Conservation (phyloP, 139 green algal species). For the Coccomyxa sp. region DNA sequence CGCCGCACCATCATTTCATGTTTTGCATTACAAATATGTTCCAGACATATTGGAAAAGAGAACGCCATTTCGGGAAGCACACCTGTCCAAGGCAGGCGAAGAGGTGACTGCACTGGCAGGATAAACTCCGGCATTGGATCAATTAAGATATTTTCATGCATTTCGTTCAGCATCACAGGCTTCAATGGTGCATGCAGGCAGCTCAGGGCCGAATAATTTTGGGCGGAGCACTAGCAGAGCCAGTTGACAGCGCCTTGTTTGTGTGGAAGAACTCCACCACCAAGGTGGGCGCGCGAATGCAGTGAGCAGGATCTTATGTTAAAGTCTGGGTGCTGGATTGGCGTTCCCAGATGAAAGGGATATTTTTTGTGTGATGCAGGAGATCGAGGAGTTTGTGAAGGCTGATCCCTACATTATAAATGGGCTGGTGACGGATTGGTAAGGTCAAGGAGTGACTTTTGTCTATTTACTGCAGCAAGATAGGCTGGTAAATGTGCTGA, state of each 20-base stretch:
- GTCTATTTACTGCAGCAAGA: background rate
- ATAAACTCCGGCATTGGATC: background rate
- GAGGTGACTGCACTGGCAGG: slow-evolving; percentile 26
- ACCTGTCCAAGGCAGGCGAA: slow-evolving; percentile 53
- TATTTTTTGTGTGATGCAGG: slow-evolving; percentile 19
- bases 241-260: slow-evolving; percentile 59
- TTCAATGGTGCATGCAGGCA: slow-evolving; percentile 18
- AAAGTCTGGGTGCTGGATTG: background rate
- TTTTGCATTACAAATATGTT: slow-evolving; percentile 60
- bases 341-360: background rate
- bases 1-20: slow-evolving; percentile 21
- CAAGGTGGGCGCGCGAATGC: background rate
- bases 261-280: slow-evolving; percentile 46
- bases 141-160: background rate
- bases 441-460: background rate
- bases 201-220: slow-evolving; percentile 60
- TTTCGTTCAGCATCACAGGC: background rate
- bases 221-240: slow-evolving; percentile 58
- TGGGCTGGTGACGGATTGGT: slow-evolving; percentile 57
- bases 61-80: slow-evolving; percentile 54
- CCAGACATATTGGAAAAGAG: slow-evolving; percentile 74
- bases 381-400: slow-evolving; percentile 70
- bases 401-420: slow-evolving; percentile 69
- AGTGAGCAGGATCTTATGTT: background rate
- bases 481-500: background rate